phyloP scores from a whole-genome alignment of 306 rosid genomes.

The Cicer chorassanicum region DNA sequence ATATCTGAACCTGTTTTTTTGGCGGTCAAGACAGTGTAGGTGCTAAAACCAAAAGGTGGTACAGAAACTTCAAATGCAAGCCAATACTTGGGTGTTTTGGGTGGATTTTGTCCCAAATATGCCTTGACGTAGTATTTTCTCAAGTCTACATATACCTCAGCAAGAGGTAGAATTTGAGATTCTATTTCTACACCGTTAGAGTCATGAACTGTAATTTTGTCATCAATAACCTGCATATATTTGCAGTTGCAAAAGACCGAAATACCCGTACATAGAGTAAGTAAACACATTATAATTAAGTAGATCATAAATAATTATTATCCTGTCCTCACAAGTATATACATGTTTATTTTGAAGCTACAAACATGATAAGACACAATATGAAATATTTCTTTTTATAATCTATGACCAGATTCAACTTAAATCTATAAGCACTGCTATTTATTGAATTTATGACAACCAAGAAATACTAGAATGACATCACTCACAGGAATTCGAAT shows the following conservation, averaged over 20 bases:
- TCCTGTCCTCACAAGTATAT: background rate
- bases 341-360: conserved; percentile 6
- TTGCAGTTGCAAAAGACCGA: conserved; percentile 39
- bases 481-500: conserved; percentile 84
- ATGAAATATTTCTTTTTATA: background rate
- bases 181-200: conserved; percentile 65
- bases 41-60: conserved; percentile 89
- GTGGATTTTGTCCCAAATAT: conserved; percentile 65
- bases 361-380: conserved; percentile 13
- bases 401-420: background rate
- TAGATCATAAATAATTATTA: conserved; percentile 22
- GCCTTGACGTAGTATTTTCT: conserved; percentile 68
- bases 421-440: background rate
- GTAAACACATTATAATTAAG: conserved; percentile 22
- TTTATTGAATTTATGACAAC: conserved; percentile 16
- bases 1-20: conserved; percentile 50
- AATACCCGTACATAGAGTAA: background rate
- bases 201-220: conserved; percentile 63
- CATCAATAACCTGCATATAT: conserved; percentile 60
- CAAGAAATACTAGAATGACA: conserved; percentile 26
- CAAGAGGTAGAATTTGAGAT: conserved; percentile 75
- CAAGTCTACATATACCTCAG: conserved; percentile 51
- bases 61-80: conserved; percentile 81
- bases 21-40: conserved; percentile 65
- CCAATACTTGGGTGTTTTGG: conserved; percentile 67